These are phyloP conservation scores for Pseudogymnoascus sp. DNA, from an alignment of 2,329 filamentous ascomycete genomes.

Conservation along the genomic window DNA sequence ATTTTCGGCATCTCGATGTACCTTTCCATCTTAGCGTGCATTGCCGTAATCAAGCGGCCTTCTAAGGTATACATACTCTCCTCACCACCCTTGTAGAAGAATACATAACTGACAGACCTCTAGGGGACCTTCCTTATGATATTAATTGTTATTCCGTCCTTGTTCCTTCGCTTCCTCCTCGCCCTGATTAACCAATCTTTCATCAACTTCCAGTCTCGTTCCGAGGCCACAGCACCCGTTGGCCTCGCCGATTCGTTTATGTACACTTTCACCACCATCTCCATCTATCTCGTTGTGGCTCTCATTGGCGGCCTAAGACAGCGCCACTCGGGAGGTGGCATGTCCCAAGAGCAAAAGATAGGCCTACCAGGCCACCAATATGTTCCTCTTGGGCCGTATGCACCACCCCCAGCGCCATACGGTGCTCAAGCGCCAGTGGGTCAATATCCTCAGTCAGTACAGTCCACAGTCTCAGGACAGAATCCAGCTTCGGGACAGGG, in stretches of 20 bases:
- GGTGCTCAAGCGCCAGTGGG: not conserved
- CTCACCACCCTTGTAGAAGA: not conserved
- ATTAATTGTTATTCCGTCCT: not conserved
- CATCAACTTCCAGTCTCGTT: not conserved
- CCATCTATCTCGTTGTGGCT: not conserved
- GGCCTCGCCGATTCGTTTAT: not conserved
- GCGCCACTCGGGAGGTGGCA: not conserved
- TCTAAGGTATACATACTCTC: not conserved
- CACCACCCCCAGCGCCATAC: not conserved
- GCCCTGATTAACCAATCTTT: not conserved
- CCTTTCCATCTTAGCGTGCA: conserved; percentile 4
- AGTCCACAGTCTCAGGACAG: not conserved
- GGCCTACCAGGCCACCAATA: not conserved
- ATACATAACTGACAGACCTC: not conserved
- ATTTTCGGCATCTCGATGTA: conserved; percentile 17
- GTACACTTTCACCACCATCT: not conserved
- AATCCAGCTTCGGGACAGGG: not conserved
- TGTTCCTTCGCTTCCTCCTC: not conserved
- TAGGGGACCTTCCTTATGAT: not conserved
- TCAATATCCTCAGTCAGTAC: not conserved
- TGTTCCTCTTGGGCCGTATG: not conserved
- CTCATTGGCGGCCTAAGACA: not conserved
- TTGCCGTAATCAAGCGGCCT: not conserved
- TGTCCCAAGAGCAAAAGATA: not conserved
- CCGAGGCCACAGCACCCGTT: not conserved